A percentile compares a stretch with the other conserved stretches of the same genome.
These are phyloP conservation scores for Umbelopsis sp. DNA, from an alignment of 192 early-diverging fungal species.

Conservation along the genomic window DNA sequence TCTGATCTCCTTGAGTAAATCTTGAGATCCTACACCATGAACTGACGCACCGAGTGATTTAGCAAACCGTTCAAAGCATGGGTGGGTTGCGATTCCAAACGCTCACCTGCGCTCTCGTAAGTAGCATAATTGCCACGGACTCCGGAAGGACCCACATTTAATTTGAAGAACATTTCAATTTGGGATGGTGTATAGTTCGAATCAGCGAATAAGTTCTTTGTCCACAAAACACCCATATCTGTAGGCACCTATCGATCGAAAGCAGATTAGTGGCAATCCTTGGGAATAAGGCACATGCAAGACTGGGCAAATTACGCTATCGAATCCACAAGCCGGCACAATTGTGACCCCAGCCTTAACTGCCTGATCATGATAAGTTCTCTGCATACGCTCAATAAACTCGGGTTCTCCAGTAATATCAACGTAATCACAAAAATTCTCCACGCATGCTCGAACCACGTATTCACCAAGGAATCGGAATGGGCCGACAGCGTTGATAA, in stretches of 20 bases:
- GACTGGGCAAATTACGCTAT: constrained; percentile 34
- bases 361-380: constrained; percentile 56
- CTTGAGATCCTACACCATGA: constrained; percentile 47
- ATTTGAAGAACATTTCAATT: constrained; percentile 65
- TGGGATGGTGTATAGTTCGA: constrained; percentile 45
- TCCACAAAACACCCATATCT: constrained; percentile 65
- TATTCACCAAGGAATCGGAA: constrained; percentile 68
- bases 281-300: background rate
- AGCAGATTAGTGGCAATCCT: background rate
- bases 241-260: constrained; percentile 56
- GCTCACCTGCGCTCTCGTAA: constrained; percentile 60
- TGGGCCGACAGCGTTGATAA: constrained; percentile 67
- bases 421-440: constrained; percentile 56
- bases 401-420: constrained; percentile 67
- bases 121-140: constrained; percentile 62
- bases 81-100: no score
- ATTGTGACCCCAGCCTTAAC: constrained; percentile 51
- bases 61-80: background rate
- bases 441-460: constrained; percentile 63
- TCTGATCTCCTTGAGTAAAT: constrained; percentile 48
- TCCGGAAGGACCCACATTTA: constrained; percentile 52
- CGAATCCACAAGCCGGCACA: constrained; percentile 68
- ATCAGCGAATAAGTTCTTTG: constrained; percentile 52
- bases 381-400: constrained; percentile 66
- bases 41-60: constrained; percentile 18